Conservation (phyloP, 129 eudicot genomes). For the Centaurea solstitialis region DNA sequence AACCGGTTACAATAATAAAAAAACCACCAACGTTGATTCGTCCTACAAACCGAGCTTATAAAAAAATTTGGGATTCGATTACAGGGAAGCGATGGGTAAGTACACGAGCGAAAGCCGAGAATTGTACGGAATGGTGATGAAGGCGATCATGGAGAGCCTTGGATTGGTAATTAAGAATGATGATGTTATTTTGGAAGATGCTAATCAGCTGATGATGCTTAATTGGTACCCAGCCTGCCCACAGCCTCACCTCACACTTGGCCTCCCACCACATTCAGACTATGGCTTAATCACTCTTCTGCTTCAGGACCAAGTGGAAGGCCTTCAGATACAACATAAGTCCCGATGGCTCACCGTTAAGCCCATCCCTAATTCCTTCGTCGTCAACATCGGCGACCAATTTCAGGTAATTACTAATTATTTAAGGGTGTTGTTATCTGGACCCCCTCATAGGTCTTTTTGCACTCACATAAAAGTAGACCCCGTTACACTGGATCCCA, state of each 20-base stretch:
- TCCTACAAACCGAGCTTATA: no score
- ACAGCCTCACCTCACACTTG: conserved; percentile 64
- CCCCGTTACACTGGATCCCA: no score
- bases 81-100: conserved; percentile 35
- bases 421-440: no score
- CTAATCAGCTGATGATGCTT: conserved; percentile 49
- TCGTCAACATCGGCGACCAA: conserved; percentile 72
- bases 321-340: conserved; percentile 55
- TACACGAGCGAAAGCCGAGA: conserved; percentile 42
- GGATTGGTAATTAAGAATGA: conserved; percentile 16
- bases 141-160: conserved; percentile 53
- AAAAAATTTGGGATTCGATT: no score
- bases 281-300: conserved; percentile 70
- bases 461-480: no score
- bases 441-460: no score
- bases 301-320: conserved; percentile 63
- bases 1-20: no score
- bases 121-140: conserved; percentile 43
- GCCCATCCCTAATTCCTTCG: conserved; percentile 66
- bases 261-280: conserved; percentile 75
- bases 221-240: conserved; percentile 71
- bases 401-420: conserved; percentile 73
- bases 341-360: conserved; percentile 62
- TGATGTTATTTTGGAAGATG: conserved; percentile 31
- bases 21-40: no score